Conservation (phyloP, 345 rosid species). For the Triadica sebifera region DNA sequence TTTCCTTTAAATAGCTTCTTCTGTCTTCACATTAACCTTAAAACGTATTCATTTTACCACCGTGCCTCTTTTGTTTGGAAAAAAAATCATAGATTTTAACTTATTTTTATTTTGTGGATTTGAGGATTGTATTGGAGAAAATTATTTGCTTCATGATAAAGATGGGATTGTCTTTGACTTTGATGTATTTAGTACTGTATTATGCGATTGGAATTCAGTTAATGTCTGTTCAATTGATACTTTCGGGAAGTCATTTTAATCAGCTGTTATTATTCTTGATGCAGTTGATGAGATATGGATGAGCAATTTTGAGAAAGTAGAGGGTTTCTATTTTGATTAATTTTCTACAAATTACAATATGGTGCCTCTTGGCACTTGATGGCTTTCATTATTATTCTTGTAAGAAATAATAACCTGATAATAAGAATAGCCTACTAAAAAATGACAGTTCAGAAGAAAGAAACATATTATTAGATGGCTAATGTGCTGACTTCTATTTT, state of each 20-base stretch:
- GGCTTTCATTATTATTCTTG: background rate
- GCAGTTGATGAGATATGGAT: background rate
- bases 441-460: background rate
- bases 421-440: background rate
- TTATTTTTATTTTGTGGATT: background rate
- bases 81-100: background rate
- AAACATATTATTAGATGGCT: background rate
- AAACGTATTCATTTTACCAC: background rate
- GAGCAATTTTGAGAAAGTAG: background rate
- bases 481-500: background rate
- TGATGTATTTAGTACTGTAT: background rate
- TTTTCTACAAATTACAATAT: background rate
- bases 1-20: background rate
- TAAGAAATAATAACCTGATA: background rate
- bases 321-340: background rate
- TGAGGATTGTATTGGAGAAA: background rate
- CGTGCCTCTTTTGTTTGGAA: background rate
- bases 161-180: background rate
- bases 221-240: background rate
- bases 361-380: background rate
- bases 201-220: background rate
- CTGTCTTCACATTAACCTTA: background rate
- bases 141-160: background rate
- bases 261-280: conserved; percentile 2
- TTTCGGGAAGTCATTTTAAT: background rate